Base-by-base conservation (phyloP, 257 asterid genomes). In the Striga asiatica region DNA sequence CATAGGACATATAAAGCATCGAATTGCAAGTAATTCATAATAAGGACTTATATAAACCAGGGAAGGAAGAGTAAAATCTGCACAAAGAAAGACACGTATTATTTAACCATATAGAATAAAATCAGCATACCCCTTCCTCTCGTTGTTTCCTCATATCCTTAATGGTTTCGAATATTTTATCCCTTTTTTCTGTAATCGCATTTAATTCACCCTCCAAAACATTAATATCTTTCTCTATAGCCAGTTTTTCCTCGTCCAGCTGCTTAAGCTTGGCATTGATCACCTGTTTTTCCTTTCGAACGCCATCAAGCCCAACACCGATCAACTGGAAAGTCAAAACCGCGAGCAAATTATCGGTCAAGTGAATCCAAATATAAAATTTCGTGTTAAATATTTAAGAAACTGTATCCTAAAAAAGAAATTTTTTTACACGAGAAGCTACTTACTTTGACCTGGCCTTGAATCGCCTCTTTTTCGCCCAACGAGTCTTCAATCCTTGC, bases 381-480 rank as follows among this genome's bases (percentile, higher is more conserved):
- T n/a, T n/a, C n/a, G n/a, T n/a, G n/a, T n/a, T n/a, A n/a, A n/a
- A n/a, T n/a, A n/a, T n/a, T n/a, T n/a, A n/a, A n/a, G n/a, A n/a
- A n/a, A n/a, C n/a, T n/a, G n/a, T n/a, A n/a, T n/a, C n/a, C n/a
- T n/a, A n/a, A n/a, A n/a, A n/a, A n/a, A n/a, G n/a, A n/a, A n/a
- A n/a, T n/a, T n/a, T n/a, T 37, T 37, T 35, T 37, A 37, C n/a
- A n/a, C 5, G 43, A 35, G 6, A 3, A 10, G 11, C 17, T 4
- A 37, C 43, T 76, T 81, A 89, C 97, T 66, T 89, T 83, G 84
- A 85, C 91, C 77, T 85, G 94, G 75, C 71, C 89, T 65, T 82
- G 94, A 58, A 89, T 85, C 59, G 69, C 80, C 6, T 71, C 83
- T 62, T 76, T 82, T 70, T 77, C 93, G 56, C 97, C 97, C 83